Evolutionary conservation across 768 basidiomycete genomes (phyloP).

Genomic region (Calocera viscosa): DNA sequence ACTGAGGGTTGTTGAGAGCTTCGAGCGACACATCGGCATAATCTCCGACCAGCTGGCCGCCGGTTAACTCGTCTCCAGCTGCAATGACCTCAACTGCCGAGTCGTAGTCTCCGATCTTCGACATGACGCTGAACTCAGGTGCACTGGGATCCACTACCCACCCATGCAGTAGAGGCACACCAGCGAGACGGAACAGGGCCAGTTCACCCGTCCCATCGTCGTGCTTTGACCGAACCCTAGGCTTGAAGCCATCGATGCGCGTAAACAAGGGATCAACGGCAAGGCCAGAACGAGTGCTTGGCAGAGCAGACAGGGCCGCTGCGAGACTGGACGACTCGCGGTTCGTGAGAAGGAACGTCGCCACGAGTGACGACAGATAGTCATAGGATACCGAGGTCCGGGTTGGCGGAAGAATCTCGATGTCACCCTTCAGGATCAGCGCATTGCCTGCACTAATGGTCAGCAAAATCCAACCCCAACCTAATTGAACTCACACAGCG

Average conservation of each 20-base stretch:
- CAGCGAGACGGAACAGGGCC: constrained; percentile 69
- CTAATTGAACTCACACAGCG: constrained; percentile 48
- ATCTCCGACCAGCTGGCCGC: constrained; percentile 44
- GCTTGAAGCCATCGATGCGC: constrained; percentile 44
- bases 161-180: constrained; percentile 73
- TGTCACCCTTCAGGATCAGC: constrained; percentile 70
- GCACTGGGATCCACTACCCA: constrained; percentile 70
- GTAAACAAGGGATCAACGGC: constrained; percentile 81
- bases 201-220: constrained; percentile 57
- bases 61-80: constrained; percentile 62
- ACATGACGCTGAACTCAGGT: constrained; percentile 43
- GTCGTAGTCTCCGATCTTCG: constrained; percentile 47
- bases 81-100: constrained; percentile 60
- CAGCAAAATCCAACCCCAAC: too few relatives aligned
- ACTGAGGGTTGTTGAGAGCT: constrained; percentile 23
- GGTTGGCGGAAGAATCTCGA: constrained; percentile 53
- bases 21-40: constrained; percentile 22
- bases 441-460: constrained; percentile 55
- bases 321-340: constrained; percentile 52
- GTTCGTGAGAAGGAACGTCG: constrained; percentile 58
- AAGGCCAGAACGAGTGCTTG: constrained; percentile 72
- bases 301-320: constrained; percentile 63
- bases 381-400: constrained; percentile 71
- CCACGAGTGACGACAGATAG: constrained; percentile 69
- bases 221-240: constrained; percentile 35